Evolutionary conservation across 1,139 yeast species (phyloP).

Genomic region (Komagataea norvegica): DNA sequence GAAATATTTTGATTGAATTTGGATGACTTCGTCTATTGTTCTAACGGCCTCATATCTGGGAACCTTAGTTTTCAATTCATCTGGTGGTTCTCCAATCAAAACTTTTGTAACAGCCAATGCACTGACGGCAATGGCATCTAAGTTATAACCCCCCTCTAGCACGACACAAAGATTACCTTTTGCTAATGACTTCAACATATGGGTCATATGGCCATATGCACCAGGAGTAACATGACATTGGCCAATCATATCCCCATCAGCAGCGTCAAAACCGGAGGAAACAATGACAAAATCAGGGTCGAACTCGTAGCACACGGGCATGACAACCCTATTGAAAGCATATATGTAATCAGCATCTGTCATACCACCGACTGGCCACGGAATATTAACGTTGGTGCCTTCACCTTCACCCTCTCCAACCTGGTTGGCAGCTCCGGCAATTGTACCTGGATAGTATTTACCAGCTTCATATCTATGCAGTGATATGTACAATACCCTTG

Average conservation of each 20-base stretch:
- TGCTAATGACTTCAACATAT: constrained; percentile 80
- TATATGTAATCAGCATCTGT: constrained; percentile 94
- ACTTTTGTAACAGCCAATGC: constrained; percentile 93
- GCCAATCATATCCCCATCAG: constrained; percentile 97
- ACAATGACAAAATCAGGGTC: constrained; percentile 90
- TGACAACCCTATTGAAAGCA: constrained; percentile 82
- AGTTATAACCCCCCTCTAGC: constrained; percentile 93
- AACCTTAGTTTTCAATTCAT: constrained; percentile 51
- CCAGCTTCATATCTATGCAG: constrained; percentile 92
- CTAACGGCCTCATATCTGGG: constrained; percentile 81
- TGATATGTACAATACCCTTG: constrained; percentile 85
- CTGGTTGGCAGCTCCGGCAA: constrained; percentile 70
- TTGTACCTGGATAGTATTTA: constrained; percentile 90
- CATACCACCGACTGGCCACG: constrained; percentile 93
- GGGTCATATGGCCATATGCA: constrained; percentile 96
- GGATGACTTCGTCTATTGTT: constrained; percentile 78
- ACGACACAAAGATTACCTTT: constrained; percentile 85
- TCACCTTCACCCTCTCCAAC: constrained; percentile 84
- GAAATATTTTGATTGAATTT: constrained; percentile 85
- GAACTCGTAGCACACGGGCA: constrained; percentile 87
- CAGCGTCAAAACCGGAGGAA: constrained; percentile 97
- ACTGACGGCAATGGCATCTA: constrained; percentile 84
- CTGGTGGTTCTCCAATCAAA: constrained; percentile 93
- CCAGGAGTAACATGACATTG: constrained; percentile 95
- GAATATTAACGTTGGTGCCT: constrained; percentile 85